Base-by-base conservation (phyloP, 2,329 filamentous ascomycete species). In the Colletotrichum echinochloae region DNA sequence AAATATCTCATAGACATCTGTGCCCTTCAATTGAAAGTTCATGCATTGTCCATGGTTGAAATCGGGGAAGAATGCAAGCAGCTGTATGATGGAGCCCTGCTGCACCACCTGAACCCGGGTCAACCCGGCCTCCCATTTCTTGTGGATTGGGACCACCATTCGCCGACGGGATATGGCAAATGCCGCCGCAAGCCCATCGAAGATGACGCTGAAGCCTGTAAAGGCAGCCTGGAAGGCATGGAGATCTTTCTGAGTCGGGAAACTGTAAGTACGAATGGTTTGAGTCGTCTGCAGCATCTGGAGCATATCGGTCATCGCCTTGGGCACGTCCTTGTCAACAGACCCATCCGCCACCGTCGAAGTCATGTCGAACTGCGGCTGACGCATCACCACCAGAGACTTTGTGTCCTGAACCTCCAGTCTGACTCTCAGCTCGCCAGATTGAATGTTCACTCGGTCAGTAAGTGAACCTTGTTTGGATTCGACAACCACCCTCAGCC, bases 71-170 rank as follows among this genome's bases (percentile, higher is more conserved):
- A 97, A 98, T 3, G 91, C 94, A 28, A 97, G 83, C 37, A 98
- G 83, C 79, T 97, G 94, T 28, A 92, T 81, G 18, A 92, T 88
- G 76, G 90, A 92, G 72, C 94, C 92, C 73, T 92, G 91, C 74
- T 90, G 86, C 44, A 97, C 89, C 46, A 97, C 86, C 78, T 97
- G 94, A 9, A 97, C 85, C 44, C 95, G 90, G 11, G 93, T 93
- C 46, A 87, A 87, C n/a, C 87, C 89, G 2, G 94, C 93, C 77
- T 97, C 94, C 93, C 94, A 97, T 80, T 96, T 96, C 82, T 97
- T 97, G 83, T 97, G 93, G 74, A 97, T 95, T 0, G 94, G 94
- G 20, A 97, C 94, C 16, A 97, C 93, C 91, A 95, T 96, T 74
- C 93, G 89, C 59, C 93, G 90, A 37, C 94, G 90, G 1, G 94